Conservation (phyloP, 768 basidiomycete species). For the Amyloporia xantha region DNA sequence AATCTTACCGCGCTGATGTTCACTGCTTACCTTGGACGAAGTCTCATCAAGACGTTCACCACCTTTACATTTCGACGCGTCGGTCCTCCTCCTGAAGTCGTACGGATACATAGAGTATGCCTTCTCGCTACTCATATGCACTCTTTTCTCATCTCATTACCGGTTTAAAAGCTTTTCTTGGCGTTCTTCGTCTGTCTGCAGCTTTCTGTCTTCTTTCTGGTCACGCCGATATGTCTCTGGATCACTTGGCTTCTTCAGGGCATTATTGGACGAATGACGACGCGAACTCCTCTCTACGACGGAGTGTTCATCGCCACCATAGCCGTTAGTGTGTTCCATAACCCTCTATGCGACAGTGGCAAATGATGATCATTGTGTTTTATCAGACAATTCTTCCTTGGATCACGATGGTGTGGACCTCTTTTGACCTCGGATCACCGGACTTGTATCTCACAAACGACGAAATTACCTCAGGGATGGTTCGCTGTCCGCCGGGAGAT, state of each 20-base stretch:
- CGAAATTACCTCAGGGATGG: slow-evolving; percentile 37
- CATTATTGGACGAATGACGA: slow-evolving; percentile 35
- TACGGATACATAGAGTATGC: slow-evolving; percentile 43
- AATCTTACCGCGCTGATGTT: slow-evolving; percentile 37
- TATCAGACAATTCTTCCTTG: slow-evolving; percentile 44
- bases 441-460: too few species aligned
- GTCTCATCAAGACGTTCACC: slow-evolving; percentile 39
- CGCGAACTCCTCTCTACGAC: slow-evolving; percentile 35
- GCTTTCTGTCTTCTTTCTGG: slow-evolving; percentile 44
- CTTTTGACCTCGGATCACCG: neutral
- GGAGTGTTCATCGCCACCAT: slow-evolving; percentile 39
- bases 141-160: neutral
- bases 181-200: slow-evolving; percentile 49
- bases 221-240: slow-evolving; percentile 49
- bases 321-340: slow-evolving; percentile 29
- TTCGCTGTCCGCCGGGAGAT: slow-evolving; percentile 43
- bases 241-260: slow-evolving; percentile 45
- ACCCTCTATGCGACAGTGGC: neutral
- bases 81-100: slow-evolving; percentile 45
- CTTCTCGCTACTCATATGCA: neutral
- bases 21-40: slow-evolving; percentile 38
- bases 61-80: slow-evolving; percentile 43
- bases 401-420: slow-evolving; percentile 38
- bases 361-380: neutral
- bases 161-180: slow-evolving; percentile 40